Percentiles rank a stretch among this genome's conserved stretches.
phyloP scores from a whole-genome alignment of 2,329 filamentous ascomycete genomes.

The Aureobasidium leucospermi region DNA sequence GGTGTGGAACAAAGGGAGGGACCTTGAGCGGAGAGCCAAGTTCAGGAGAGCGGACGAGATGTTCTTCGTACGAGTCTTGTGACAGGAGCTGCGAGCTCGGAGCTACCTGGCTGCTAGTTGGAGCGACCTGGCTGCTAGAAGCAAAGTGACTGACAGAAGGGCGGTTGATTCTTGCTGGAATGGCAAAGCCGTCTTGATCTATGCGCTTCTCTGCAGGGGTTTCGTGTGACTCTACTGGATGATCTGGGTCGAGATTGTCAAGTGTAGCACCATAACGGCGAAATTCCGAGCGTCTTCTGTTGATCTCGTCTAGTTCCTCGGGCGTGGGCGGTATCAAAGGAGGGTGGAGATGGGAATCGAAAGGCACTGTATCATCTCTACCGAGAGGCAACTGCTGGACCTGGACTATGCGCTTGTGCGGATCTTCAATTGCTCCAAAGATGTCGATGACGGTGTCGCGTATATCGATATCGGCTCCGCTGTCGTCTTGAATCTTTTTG shows the following conservation, averaged over 20 bases:
- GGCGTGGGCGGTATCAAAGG: not conserved
- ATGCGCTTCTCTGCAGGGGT: not conserved
- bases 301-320: slow-evolving; percentile 18
- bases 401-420: slow-evolving; percentile 24
- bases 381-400: slow-evolving; percentile 25
- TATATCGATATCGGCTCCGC: slow-evolving; percentile 31
- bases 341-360: slow-evolving; percentile 23
- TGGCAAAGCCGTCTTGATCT: slow-evolving; percentile 12
- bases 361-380: slow-evolving; percentile 28
- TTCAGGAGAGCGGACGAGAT: slow-evolving; percentile 3
- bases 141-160: not conserved
- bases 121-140: not conserved
- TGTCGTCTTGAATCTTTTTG: slow-evolving; percentile 30
- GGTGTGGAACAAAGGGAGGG: not conserved
- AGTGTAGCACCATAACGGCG: slow-evolving; percentile 16
- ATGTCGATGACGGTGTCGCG: slow-evolving; percentile 29
- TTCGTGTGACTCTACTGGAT: slow-evolving; percentile 23
- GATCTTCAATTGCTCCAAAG: slow-evolving; percentile 26
- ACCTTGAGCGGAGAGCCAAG: not conserved
- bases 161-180: not conserved
- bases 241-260: slow-evolving; percentile 21
- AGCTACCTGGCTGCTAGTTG: not conserved
- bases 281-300: slow-evolving; percentile 23
- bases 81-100: not conserved
- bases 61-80: slow-evolving; percentile 6